These are phyloP conservation scores for Wickerhamomyces hampshirensis DNA, from an alignment of 805 yeast species.

Conservation along the genomic window DNA sequence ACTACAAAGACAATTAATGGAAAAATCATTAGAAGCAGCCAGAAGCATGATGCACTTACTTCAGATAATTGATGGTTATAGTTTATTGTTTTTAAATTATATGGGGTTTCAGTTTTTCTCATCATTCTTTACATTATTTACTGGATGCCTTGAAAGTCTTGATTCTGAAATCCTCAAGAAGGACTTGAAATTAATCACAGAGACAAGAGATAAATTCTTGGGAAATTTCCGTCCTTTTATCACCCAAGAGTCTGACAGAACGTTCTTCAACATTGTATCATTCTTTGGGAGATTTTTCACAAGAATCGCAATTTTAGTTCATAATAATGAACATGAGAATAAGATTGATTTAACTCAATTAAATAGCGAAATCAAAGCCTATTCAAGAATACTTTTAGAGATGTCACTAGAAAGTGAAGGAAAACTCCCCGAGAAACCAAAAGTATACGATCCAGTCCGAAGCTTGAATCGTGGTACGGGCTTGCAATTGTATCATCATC, in stretches of 20 bases:
- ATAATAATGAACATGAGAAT: constrained; percentile 10
- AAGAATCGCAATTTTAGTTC: constrained; percentile 17
- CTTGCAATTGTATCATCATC: neutral
- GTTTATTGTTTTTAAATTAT: constrained; percentile 11
- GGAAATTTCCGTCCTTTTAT: constrained; percentile 1
- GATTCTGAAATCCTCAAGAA: constrained; percentile 5
- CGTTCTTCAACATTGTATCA: constrained; percentile 9
- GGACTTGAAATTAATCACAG: constrained; percentile 14
- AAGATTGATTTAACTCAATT: constrained; percentile 6
- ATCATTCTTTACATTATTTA: constrained; percentile 22
- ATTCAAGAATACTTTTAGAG: neutral
- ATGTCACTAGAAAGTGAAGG: no score
- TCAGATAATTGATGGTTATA: constrained; percentile 2
- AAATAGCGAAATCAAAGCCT: constrained; percentile 8
- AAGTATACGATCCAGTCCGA: neutral
- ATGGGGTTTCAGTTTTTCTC: constrained; percentile 18
- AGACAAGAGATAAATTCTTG: constrained; percentile 6
- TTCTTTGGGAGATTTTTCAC: constrained; percentile 17
- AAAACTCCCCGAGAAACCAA: neutral
- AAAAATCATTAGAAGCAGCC: constrained; percentile 18
- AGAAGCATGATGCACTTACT: constrained; percentile 14
- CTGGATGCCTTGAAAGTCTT: constrained; percentile 21
- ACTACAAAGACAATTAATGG: constrained; percentile 15
- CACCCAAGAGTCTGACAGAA: constrained; percentile 5
- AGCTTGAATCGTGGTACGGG: neutral